These are phyloP conservation scores for Tagetes erecta DNA, from an alignment of 129 eudicot species.

Conservation along the genomic window DNA sequence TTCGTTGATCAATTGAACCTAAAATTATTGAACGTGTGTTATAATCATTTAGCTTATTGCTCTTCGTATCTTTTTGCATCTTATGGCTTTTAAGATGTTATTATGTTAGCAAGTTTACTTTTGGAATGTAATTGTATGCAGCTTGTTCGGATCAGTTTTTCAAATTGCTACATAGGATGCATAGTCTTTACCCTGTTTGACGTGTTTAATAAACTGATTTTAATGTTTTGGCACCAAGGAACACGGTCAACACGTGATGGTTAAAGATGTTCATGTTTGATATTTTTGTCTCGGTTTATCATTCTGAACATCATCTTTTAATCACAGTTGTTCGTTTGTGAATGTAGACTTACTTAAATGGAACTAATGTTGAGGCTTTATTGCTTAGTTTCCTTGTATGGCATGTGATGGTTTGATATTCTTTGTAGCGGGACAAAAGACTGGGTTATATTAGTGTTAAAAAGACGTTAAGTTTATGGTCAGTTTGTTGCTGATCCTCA, in stretches of 20 bases:
- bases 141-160: neutral
- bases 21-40: constrained; percentile 9
- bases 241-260: neutral
- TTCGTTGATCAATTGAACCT: constrained; percentile 19
- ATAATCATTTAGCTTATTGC: constrained; percentile 11
- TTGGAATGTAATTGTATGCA: constrained; percentile 4
- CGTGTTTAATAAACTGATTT: neutral
- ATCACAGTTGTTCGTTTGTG: neutral
- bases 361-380: neutral
- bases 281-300: neutral
- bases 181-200: neutral
- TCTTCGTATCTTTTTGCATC: constrained; percentile 10
- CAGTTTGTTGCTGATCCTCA: too few relatives aligned
- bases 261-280: neutral
- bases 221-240: neutral
- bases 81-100: constrained; percentile 24
- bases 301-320: neutral
- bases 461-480: neutral
- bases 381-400: constrained; percentile 1
- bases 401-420: neutral
- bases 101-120: neutral
- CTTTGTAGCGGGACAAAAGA: neutral
- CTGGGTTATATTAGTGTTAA: neutral
- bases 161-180: neutral
- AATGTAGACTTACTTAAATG: neutral